Evolutionary conservation across 2,329 filamentous ascomycete species (phyloP).

Genomic region (Trichoderma gracile): DNA sequence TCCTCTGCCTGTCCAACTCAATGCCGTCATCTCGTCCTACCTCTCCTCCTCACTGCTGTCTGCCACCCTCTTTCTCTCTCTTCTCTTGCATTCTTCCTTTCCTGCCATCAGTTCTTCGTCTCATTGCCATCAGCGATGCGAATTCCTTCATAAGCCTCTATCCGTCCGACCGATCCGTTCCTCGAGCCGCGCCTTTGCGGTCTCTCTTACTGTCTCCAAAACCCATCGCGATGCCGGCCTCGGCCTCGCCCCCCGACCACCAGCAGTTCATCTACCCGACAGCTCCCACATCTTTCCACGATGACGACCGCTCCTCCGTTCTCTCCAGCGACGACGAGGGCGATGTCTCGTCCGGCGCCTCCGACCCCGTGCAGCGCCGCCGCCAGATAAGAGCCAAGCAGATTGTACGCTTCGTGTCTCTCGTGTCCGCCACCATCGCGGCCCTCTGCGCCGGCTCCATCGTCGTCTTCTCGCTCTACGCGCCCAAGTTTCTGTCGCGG

Average conservation of each 20-base stretch:
- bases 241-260: slow-evolving; percentile 17
- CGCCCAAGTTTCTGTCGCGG: slow-evolving; percentile 81
- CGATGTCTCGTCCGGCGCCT: slow-evolving; percentile 3
- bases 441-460: slow-evolving; percentile 85
- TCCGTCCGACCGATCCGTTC: not conserved
- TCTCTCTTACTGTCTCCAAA: no score
- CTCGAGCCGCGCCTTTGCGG: not conserved
- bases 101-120: not conserved
- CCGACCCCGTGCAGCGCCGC: slow-evolving; percentile 29
- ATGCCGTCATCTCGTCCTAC: not conserved
- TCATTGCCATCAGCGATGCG: not conserved
- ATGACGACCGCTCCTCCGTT: slow-evolving; percentile 33
- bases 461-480: slow-evolving; percentile 91
- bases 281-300: slow-evolving; percentile 17
- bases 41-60: not conserved
- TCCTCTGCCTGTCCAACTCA: not conserved
- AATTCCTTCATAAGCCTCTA: not conserved
- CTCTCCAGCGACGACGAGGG: slow-evolving; percentile 24
- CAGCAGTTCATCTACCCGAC: slow-evolving; percentile 20
- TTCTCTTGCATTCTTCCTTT: not conserved
- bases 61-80: not conserved
- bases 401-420: slow-evolving; percentile 49
- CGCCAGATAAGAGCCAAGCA: slow-evolving; percentile 36
- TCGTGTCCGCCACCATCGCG: slow-evolving; percentile 55
- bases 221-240: slow-evolving; percentile 22